These are phyloP conservation scores for Cutaneotrichosporon sp. DNA, from an alignment of 1,284 basidiomycete genomes.

Conservation along the genomic window DNA sequence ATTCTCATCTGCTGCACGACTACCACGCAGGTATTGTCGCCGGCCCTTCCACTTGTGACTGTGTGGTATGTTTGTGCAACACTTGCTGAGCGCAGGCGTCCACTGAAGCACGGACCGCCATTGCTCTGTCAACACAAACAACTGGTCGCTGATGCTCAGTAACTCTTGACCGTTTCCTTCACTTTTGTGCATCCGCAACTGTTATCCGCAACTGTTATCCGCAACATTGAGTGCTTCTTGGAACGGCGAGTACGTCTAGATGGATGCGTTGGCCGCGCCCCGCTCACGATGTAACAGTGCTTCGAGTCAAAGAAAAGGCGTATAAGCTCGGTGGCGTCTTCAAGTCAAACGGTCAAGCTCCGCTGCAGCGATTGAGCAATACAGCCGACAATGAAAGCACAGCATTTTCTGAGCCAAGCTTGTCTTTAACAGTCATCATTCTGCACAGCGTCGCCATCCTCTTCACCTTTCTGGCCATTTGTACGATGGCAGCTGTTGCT, in stretches of 20 bases:
- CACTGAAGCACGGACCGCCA: too few species aligned
- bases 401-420: background rate
- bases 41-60: too few species aligned
- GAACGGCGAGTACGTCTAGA: background rate
- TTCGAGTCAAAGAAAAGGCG: background rate
- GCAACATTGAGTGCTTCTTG: too few species aligned
- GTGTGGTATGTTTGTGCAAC: too few species aligned
- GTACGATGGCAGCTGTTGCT: constrained; percentile 77
- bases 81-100: too few species aligned
- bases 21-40: too few species aligned
- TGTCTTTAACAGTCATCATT: constrained; percentile 2
- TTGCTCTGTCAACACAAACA: too few species aligned
- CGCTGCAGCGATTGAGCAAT: constrained; percentile 10
- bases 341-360: background rate
- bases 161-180: too few species aligned
- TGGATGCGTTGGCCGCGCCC: background rate
- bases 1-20: too few species aligned
- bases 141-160: too few species aligned
- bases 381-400: background rate
- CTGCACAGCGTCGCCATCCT: constrained; percentile 50
- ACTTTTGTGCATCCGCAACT: too few species aligned
- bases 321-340: constrained; percentile 7
- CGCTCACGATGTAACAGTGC: background rate
- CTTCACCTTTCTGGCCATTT: constrained; percentile 83
- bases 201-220: too few species aligned